Evolutionary conservation across 176 grass and related monocot species (phyloP).

Genomic region (Puccinellia tenuiflora): DNA sequence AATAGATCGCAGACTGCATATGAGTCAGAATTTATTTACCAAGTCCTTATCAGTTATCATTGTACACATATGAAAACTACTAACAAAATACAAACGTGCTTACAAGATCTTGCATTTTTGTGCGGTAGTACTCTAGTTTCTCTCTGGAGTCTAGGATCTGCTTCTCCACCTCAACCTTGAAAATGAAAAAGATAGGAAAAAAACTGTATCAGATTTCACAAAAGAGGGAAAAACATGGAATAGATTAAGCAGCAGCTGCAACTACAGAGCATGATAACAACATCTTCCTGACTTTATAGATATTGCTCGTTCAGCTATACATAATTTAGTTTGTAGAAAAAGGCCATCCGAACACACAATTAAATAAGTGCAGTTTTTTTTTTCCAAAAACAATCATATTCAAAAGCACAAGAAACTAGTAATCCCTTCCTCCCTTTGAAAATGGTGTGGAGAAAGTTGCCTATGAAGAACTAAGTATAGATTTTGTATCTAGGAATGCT

Average conservation of each 20-base stretch:
- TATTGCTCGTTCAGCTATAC: constrained; percentile 1
- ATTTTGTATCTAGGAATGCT: neutral
- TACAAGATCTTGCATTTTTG: constrained; percentile 99
- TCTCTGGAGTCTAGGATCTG: constrained; percentile 90
- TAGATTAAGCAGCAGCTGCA: neutral
- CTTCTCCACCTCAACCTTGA: constrained; percentile 83
- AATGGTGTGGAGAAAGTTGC: neutral
- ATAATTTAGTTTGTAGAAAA: neutral
- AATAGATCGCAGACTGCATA: neutral
- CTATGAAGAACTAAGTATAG: neutral
- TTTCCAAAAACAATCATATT: neutral
- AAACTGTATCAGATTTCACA: constrained; percentile 8
- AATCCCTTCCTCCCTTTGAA: neutral
- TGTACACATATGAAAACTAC: constrained; percentile 27
- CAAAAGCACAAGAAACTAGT: neutral
- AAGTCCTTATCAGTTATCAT: neutral
- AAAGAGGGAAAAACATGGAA: neutral
- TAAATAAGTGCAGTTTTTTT: neutral
- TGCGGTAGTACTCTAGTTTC: constrained; percentile 89
- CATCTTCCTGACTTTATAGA: neutral
- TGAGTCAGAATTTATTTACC: constrained; percentile 7
- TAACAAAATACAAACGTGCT: constrained; percentile 27
- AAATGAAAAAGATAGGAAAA: constrained; percentile 1
- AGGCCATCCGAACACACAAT: neutral
- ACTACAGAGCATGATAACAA: neutral